Percentiles rank a stretch among this genome's conserved stretches.
Evolutionary conservation across 1,284 basidiomycete species (phyloP).

Genomic region (Sanguinoderma infundibulare): DNA sequence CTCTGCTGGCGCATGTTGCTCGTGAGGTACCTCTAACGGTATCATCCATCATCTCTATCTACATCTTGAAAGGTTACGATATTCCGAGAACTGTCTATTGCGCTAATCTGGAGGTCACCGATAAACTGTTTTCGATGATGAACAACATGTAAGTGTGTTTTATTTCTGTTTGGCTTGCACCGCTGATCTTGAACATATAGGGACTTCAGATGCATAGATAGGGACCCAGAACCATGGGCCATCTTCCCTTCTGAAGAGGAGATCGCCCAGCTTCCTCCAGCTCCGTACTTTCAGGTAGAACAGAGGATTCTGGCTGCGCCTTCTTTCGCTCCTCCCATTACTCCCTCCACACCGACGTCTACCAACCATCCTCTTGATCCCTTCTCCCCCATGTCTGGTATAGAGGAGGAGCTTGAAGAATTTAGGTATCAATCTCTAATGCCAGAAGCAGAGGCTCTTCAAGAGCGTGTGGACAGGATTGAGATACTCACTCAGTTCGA

Average conservation of each 20-base stretch:
- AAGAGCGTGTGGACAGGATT: background rate
- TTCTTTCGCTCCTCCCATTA: background rate
- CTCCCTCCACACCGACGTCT: background rate
- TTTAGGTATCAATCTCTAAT: background rate
- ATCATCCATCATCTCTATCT: background rate
- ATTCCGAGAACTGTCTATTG: background rate
- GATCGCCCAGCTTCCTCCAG: background rate
- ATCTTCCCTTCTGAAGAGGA: background rate
- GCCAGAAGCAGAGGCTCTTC: background rate
- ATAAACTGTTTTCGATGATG: background rate
- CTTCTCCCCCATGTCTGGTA: background rate
- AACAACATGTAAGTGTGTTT: background rate
- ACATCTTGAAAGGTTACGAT: background rate
- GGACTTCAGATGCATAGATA: background rate
- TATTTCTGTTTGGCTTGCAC: background rate
- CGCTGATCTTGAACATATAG: background rate
- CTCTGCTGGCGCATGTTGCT: background rate
- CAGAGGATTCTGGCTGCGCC: background rate
- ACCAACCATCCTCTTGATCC: background rate
- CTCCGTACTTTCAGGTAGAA: background rate
- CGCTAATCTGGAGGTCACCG: background rate
- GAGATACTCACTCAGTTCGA: background rate
- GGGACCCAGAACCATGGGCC: background rate
- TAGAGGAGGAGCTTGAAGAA: background rate
- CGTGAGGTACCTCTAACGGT: background rate